phyloP scores from a whole-genome alignment of 176 grass and related monocot genomes.

The Oryza coarctata region DNA sequence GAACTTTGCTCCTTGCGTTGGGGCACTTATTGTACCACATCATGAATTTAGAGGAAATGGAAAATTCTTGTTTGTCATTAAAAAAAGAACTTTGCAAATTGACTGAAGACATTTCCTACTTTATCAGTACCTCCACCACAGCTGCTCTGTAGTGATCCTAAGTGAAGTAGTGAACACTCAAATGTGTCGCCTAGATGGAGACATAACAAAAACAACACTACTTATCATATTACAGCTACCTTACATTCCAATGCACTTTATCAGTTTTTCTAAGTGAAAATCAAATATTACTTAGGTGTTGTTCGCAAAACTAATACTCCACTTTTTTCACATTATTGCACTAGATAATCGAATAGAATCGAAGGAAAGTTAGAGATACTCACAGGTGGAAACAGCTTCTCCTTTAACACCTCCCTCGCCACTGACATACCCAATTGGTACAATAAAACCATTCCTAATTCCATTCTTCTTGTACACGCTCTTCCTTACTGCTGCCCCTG shows the following conservation, averaged over 20 bases:
- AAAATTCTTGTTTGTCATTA: background rate
- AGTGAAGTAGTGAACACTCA: background rate
- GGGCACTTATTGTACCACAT: background rate
- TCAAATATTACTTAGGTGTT: background rate
- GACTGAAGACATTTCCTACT: background rate
- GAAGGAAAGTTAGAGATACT: conserved; percentile 24
- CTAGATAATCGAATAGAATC: background rate
- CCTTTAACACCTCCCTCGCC: conserved; percentile 22
- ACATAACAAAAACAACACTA: background rate
- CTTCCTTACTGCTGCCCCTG: conserved; percentile 32
- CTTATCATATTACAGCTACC: background rate
- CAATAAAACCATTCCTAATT: conserved; percentile 52
- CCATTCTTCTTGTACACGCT: conserved; percentile 50
- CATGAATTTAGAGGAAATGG: background rate
- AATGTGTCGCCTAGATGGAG: background rate
- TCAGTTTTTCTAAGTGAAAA: background rate
- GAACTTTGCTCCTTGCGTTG: background rate
- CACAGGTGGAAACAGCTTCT: conserved; percentile 39
- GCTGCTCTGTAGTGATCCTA: background rate
- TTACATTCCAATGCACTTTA: background rate
- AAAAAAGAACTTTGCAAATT: background rate
- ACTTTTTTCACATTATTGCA: conserved; percentile 1
- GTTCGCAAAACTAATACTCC: background rate
- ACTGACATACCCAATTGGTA: conserved; percentile 28
- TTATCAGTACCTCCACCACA: background rate